Percentiles rank a stretch among this genome's conserved stretches.
Conservation (phyloP, 208 protist genomes). For the Leishmania braziliensis region DNA sequence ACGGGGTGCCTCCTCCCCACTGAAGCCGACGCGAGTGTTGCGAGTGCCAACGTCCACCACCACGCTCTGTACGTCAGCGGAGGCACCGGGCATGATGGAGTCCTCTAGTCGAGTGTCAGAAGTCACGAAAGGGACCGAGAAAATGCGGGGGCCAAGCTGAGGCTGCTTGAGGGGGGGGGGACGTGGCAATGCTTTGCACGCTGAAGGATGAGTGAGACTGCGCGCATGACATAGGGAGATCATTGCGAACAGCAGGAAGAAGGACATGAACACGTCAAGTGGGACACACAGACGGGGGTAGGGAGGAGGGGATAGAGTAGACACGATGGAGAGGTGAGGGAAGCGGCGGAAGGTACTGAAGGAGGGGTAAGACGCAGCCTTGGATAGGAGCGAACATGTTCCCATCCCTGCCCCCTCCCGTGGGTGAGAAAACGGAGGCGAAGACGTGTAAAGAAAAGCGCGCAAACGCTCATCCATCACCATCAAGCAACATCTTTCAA, state of each 20-base stretch:
- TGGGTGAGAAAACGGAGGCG: background rate
- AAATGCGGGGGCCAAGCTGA: background rate
- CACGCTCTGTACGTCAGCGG: slow-evolving; percentile 32
- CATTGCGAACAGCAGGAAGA: background rate
- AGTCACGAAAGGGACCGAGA: background rate
- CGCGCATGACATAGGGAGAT: background rate
- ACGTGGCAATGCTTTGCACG: background rate
- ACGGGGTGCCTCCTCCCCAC: slow-evolving; percentile 95
- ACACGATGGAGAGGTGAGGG: background rate
- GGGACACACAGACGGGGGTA: background rate
- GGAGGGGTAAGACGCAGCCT: background rate
- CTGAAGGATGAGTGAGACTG: background rate
- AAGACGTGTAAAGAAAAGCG: background rate
- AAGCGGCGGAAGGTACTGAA: background rate
- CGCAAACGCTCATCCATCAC: background rate
- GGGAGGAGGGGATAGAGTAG: background rate
- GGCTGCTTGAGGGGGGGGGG: background rate
- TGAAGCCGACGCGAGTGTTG: slow-evolving; percentile 95
- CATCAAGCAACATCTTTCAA: background rate
- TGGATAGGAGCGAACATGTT: background rate
- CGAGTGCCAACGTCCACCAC: slow-evolving; percentile 97
- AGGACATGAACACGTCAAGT: background rate
- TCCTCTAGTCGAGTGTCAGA: background rate
- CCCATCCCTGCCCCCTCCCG: background rate
- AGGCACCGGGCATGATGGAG: background rate